phyloP scores from a whole-genome alignment of 768 basidiomycete species.

The Boletus coccyginus region DNA sequence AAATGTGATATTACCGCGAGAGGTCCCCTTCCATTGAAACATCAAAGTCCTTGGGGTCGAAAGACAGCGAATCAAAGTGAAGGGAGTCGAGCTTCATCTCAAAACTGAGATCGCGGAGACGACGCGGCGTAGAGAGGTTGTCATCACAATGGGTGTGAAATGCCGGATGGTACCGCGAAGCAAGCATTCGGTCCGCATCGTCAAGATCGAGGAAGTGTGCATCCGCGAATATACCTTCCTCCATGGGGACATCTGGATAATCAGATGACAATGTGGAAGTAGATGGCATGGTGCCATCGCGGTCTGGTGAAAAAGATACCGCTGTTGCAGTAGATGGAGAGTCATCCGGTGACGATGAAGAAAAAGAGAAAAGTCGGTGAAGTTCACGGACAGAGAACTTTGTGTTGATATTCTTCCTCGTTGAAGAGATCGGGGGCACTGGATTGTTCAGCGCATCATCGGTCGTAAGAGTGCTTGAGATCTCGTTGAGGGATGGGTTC shows the following conservation, averaged over 20 bases:
- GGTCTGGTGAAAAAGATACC: not conserved
- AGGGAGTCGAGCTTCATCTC: constrained; percentile 73
- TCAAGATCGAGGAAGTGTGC: constrained; percentile 20
- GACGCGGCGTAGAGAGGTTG: constrained; percentile 4
- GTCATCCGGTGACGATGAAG: constrained; percentile 21
- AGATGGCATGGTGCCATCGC: constrained; percentile 1
- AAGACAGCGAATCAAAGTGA: constrained; percentile 69
- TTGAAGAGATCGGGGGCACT: constrained; percentile 35
- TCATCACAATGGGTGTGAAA: not conserved
- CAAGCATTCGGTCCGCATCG: constrained; percentile 15
- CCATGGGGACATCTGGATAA: constrained; percentile 17
- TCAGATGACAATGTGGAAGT: constrained; percentile 11
- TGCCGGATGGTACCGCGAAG: constrained; percentile 2
- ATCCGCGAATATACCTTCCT: constrained; percentile 15
- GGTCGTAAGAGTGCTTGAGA: constrained; percentile 6
- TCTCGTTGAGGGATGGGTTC: constrained; percentile 18
- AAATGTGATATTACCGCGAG: constrained; percentile 12
- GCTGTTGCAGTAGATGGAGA: constrained; percentile 1
- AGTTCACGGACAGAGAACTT: constrained; percentile 39
- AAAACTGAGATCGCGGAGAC: constrained; percentile 42
- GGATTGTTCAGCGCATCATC: constrained; percentile 21
- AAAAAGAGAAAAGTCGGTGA: constrained; percentile 31
- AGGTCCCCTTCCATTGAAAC: constrained; percentile 20
- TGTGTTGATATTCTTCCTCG: constrained; percentile 22
- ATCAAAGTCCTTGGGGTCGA: constrained; percentile 58